Evolutionary conservation across 371 early-diverging fungal species (phyloP), one percentile per base, ranked within the genome.

Genomic region (Mortierella sp.): DNA sequence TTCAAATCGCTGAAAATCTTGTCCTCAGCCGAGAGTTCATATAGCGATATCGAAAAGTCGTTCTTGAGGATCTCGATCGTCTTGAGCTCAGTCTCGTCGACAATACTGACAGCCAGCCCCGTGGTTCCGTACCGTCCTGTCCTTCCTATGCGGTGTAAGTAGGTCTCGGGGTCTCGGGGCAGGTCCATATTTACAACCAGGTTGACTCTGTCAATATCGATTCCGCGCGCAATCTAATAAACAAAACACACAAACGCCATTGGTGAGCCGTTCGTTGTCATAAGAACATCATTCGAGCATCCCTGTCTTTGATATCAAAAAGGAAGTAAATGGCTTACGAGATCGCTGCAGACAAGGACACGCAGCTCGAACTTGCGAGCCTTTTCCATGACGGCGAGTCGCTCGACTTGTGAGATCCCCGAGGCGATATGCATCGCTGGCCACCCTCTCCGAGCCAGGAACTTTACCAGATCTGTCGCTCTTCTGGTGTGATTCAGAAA

Each of bases 311-410:
- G 16, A 55, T n/a, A 66, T 7, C 34, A 22, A n/a, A 41, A 22
- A 40, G 31, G 11, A 39, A 9, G 48, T 1, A 2, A 31, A 24
- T 29, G 39, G 58, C 79, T 68, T 88, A 91, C 92, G 86, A 96
- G 78, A 69, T 94, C 95, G 66, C 95, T 95, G 72, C 94, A 91
- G n/a, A 94, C 91, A 40, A 96, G 88, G 7, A 95, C 89, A 19
- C 94, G 90, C 14, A 93, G 74, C 50, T 90, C 87, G 64, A 94
- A 94, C 39, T 88, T 85, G 43, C 92, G 88, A 80, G 93, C 93
- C 7, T 90, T 85, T 7, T 88, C 81, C 91, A 95, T 93, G 13
- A 91, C 90, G 2, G 71, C 70, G 44, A 94, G 87, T 66, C 96
- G 87, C 39, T 93, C 89, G 10, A 86, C 79, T 65, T 92, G 92